These are phyloP conservation scores for Cutaneotrichosporon mucoides DNA, from an alignment of 1,284 basidiomycete genomes.

Conservation along the genomic window DNA sequence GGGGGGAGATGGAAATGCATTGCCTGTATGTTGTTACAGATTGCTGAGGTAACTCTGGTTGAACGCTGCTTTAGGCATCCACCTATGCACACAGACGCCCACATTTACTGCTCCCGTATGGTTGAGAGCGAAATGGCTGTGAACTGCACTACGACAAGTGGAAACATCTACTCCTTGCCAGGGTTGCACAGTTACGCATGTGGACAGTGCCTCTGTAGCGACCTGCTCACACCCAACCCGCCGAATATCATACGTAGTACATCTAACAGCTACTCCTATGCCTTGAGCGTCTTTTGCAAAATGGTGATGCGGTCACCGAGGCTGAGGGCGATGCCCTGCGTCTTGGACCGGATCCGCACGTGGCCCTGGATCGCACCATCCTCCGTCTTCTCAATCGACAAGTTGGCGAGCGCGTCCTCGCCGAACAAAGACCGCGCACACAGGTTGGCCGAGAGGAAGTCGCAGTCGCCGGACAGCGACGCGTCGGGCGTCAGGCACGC, in stretches of 20 bases:
- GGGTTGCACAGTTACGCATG: too few relatives aligned
- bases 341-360: conserved; percentile 89
- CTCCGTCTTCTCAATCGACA: conserved; percentile 87
- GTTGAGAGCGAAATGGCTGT: too few relatives aligned
- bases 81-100: too few relatives aligned
- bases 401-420: conserved; percentile 95
- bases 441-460: conserved; percentile 90
- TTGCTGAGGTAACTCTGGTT: too few relatives aligned
- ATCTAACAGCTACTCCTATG: conserved; percentile 11
- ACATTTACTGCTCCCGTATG: too few relatives aligned
- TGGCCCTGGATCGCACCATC: conserved; percentile 79
- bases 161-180: too few relatives aligned
- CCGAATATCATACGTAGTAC: conserved; percentile 2
- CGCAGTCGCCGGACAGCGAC: conserved; percentile 83
- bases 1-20: too few relatives aligned
- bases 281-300: conserved; percentile 46
- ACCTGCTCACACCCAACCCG: not conserved
- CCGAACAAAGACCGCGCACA: conserved; percentile 88
- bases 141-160: too few relatives aligned
- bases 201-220: too few relatives aligned
- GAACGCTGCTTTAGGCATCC: too few relatives aligned
- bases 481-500: conserved; percentile 91
- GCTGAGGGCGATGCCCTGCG: conserved; percentile 91
- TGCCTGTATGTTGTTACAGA: too few relatives aligned
- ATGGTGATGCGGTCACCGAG: conserved; percentile 72